Evolutionary conservation across 2,329 filamentous ascomycete species (phyloP).

Genomic region (Fusarium begoniae): DNA sequence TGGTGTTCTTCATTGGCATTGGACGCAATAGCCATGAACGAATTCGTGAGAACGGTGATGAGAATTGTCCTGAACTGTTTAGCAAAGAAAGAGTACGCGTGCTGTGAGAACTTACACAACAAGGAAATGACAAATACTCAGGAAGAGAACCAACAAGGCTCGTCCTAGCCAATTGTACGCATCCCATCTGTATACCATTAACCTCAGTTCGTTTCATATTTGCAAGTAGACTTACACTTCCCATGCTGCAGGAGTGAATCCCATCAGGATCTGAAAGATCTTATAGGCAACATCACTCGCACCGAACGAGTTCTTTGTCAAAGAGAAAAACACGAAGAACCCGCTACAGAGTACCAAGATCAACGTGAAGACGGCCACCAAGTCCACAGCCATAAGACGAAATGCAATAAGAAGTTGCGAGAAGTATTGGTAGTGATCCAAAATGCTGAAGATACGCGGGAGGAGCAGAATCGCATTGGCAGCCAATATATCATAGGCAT

Average conservation of each 20-base stretch:
- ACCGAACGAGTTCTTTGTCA: constrained; percentile 77
- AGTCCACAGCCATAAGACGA: constrained; percentile 89
- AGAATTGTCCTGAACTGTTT: constrained; percentile 73
- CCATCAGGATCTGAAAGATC: constrained; percentile 94
- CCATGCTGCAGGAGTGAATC: constrained; percentile 95
- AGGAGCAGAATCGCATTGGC: constrained; percentile 90
- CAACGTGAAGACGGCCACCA: constrained; percentile 84
- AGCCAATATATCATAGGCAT: constrained; percentile 93
- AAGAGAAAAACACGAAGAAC: constrained; percentile 93
- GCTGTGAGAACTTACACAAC: constrained; percentile 68
- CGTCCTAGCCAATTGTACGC: constrained; percentile 82
- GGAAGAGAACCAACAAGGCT: constrained; percentile 78
- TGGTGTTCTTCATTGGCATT: constrained; percentile 93
- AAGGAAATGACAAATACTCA: constrained; percentile 95
- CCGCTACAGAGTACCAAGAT: constrained; percentile 91
- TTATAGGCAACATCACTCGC: constrained; percentile 83
- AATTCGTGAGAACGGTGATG: constrained; percentile 95
- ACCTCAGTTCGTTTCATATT: neutral
- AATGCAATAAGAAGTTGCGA: constrained; percentile 95
- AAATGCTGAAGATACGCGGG: constrained; percentile 88
- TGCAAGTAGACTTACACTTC: constrained; percentile 68
- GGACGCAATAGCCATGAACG: constrained; percentile 92
- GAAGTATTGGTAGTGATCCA: constrained; percentile 96
- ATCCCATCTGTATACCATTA: constrained; percentile 62
- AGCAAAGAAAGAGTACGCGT: neutral